These are phyloP conservation scores for Xylariaceae sp. DNA, from an alignment of 2,329 filamentous ascomycete genomes.

Conservation along the genomic window DNA sequence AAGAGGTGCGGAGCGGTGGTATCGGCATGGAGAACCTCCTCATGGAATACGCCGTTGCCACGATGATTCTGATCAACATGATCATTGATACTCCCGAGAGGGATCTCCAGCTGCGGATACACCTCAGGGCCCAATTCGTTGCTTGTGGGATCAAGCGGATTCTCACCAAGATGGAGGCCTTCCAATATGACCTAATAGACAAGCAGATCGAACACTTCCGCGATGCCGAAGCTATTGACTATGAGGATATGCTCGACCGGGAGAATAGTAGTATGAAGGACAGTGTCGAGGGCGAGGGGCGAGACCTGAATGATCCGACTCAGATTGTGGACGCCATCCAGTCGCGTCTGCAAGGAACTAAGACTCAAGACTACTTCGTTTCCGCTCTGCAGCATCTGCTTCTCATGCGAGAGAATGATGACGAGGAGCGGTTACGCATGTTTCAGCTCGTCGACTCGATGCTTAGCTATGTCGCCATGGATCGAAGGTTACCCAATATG, in stretches of 20 bases:
- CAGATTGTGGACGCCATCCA: slow-evolving; percentile 95
- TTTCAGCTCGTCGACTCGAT: slow-evolving; percentile 98
- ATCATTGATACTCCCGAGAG: slow-evolving; percentile 83
- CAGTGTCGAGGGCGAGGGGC: slow-evolving; percentile 74
- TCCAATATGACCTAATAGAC: slow-evolving; percentile 97
- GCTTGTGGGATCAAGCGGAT: slow-evolving; percentile 93
- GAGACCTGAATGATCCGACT: slow-evolving; percentile 84
- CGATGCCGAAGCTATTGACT: slow-evolving; percentile 93
- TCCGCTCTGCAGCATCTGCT: slow-evolving; percentile 93
- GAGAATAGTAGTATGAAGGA: slow-evolving; percentile 90
- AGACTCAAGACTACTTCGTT: slow-evolving; percentile 90
- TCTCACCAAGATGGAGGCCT: slow-evolving; percentile 92
- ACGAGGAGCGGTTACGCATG: slow-evolving; percentile 86
- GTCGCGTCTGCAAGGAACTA: slow-evolving; percentile 71
- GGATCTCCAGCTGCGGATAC: slow-evolving; percentile 84
- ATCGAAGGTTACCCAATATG: slow-evolving; percentile 88
- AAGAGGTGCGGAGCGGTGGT: slow-evolving; percentile 90
- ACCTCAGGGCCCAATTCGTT: slow-evolving; percentile 92
- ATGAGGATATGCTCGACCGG: slow-evolving; percentile 89
- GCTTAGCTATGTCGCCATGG: slow-evolving; percentile 98
- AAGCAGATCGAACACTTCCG: slow-evolving; percentile 95
- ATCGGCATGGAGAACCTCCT: slow-evolving; percentile 98
- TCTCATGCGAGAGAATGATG: slow-evolving; percentile 83
- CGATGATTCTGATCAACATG: slow-evolving; percentile 93
- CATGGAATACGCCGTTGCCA: slow-evolving; percentile 97